Evolutionary conservation across 345 rosid species (phyloP).

Genomic region (Adansonia digitata): DNA sequence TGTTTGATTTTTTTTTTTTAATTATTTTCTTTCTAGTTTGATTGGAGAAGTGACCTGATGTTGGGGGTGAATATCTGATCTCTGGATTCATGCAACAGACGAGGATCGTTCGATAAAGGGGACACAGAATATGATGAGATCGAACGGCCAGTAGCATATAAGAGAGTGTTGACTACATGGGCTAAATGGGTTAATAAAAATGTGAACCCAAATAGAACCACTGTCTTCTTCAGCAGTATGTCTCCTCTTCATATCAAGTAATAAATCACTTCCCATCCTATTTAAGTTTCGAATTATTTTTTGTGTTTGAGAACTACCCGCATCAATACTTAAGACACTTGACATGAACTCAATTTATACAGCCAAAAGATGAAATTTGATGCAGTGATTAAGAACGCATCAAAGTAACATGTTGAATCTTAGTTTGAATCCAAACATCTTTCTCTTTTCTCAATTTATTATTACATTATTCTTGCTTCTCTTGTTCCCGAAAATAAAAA

Average conservation of each 20-base stretch:
- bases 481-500: too few relatives aligned
- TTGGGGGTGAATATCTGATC: background rate
- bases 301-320: too few relatives aligned
- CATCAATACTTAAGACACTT: too few relatives aligned
- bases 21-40: too few relatives aligned
- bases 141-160: constrained; percentile 64
- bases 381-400: too few relatives aligned
- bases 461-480: too few relatives aligned
- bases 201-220: constrained; percentile 64
- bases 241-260: constrained; percentile 90
- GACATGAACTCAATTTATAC: too few relatives aligned
- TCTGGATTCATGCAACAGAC: constrained; percentile 35
- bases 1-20: background rate
- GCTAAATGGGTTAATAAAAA: constrained; percentile 71
- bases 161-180: constrained; percentile 61
- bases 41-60: background rate
- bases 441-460: too few relatives aligned
- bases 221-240: constrained; percentile 88
- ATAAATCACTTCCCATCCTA: background rate
- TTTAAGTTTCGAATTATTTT: background rate
- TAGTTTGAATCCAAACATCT: too few relatives aligned
- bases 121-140: constrained; percentile 68
- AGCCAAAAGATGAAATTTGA: too few relatives aligned
- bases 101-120: constrained; percentile 81
- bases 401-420: too few relatives aligned